Evolutionary conservation across 2,329 filamentous ascomycete genomes (phyloP).

Genomic region (Sporothrix inflata): DNA sequence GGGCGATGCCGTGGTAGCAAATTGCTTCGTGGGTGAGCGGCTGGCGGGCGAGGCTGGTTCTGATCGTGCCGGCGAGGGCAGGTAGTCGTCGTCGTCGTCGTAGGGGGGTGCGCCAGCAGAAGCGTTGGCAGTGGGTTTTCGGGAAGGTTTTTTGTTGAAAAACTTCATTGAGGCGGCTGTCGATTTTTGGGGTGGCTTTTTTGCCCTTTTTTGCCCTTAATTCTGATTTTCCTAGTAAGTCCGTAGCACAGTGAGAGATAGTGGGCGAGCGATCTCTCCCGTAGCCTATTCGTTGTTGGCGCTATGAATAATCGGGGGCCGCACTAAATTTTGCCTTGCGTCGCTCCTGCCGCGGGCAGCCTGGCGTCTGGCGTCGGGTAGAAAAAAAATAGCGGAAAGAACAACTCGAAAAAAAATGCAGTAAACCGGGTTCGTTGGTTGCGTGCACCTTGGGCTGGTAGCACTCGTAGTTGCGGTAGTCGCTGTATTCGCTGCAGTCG

Average conservation of each 20-base stretch:
- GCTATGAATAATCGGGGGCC: slow-evolving; percentile 27
- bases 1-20: slow-evolving; percentile 30
- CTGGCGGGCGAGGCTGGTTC: slow-evolving; percentile 31
- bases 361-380: not conserved
- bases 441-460: not conserved
- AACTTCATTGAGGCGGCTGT: slow-evolving; percentile 52
- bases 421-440: slow-evolving; percentile 12
- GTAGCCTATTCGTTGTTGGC: slow-evolving; percentile 21
- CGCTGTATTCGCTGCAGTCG: not conserved
- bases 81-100: slow-evolving; percentile 42
- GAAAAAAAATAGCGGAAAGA: not conserved
- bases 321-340: slow-evolving; percentile 13
- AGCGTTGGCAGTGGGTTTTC: slow-evolving; percentile 49
- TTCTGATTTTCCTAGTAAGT: not conserved
- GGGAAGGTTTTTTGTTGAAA: slow-evolving; percentile 54
- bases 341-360: slow-evolving; percentile 20
- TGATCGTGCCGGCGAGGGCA: slow-evolving; percentile 30
- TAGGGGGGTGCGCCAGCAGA: slow-evolving; percentile 39
- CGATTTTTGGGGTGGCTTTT: slow-evolving; percentile 24
- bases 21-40: slow-evolving; percentile 42
- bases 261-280: not conserved
- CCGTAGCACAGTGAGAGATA: not conserved
- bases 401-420: not conserved
- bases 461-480: not conserved
- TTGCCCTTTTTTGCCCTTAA: slow-evolving; percentile 11